phyloP scores from a whole-genome alignment of 805 yeast genomes.

The Yamadazyma paraphyllophila region DNA sequence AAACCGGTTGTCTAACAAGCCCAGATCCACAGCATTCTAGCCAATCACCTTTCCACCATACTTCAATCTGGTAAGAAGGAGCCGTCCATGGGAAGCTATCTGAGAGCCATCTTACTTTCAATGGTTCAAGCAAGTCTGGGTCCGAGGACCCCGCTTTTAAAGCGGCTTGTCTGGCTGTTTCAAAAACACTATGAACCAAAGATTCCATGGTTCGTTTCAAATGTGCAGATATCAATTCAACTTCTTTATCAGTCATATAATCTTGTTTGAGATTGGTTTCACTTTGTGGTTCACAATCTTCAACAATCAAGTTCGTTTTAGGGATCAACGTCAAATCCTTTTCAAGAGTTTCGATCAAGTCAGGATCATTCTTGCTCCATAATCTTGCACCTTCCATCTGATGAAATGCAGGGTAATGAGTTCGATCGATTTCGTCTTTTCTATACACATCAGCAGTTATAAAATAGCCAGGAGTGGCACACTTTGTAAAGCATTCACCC shows the following conservation, averaged over 20 bases:
- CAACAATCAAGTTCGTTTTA: conserved; percentile 65
- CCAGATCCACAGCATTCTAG: conserved; percentile 97
- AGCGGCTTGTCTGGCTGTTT: conserved; percentile 63
- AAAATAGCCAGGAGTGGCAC: conserved; percentile 79
- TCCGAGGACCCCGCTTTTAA: conserved; percentile 55
- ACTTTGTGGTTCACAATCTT: conserved; percentile 51
- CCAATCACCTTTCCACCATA: conserved; percentile 99
- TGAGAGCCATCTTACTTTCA: conserved; percentile 90
- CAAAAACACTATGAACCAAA: conserved; percentile 78
- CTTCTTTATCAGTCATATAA: conserved; percentile 68
- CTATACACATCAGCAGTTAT: conserved; percentile 96
- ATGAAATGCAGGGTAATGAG: conserved; percentile 96
- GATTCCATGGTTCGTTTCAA: conserved; percentile 84
- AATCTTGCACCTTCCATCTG: conserved; percentile 95
- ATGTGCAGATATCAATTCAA: conserved; percentile 68
- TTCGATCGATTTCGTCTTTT: conserved; percentile 90
- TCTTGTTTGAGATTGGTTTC: conserved; percentile 76
- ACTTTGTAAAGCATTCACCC: conserved; percentile 68
- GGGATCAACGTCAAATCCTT: conserved; percentile 67
- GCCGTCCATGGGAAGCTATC: conserved; percentile 98
- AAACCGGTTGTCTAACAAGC: conserved; percentile 74
- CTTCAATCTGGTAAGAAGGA: conserved; percentile 98
- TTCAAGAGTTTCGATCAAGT: conserved; percentile 38
- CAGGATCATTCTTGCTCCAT: conserved; percentile 60
- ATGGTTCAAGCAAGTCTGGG: conserved; percentile 65